These are phyloP conservation scores for Arabidopsis arenosa DNA, from an alignment of 345 rosid species.

Conservation along the genomic window DNA sequence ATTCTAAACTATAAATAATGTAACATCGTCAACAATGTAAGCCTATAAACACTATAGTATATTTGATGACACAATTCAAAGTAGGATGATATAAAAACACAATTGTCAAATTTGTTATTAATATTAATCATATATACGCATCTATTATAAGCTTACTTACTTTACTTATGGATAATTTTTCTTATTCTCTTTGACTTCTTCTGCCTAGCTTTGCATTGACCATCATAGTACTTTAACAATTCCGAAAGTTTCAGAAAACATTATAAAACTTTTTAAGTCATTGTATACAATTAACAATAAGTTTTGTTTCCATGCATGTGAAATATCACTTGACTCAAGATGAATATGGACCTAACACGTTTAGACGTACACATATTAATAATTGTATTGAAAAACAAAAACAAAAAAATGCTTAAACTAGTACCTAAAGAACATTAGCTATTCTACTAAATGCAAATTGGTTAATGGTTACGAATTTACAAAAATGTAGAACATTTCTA, in stretches of 20 bases:
- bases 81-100: neutral
- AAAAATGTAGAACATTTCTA: no score
- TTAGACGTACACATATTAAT: neutral
- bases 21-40: neutral
- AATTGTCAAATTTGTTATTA: neutral
- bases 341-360: neutral
- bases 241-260: neutral
- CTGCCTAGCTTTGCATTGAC: constrained; percentile 4
- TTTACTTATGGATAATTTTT: neutral
- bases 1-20: neutral
- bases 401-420: neutral
- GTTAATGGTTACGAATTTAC: neutral
- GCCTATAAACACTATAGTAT: neutral
- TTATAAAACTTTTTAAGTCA: neutral
- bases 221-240: neutral
- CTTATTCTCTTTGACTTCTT: neutral
- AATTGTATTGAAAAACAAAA: neutral
- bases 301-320: neutral
- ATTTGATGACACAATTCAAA: neutral
- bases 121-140: neutral
- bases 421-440: neutral
- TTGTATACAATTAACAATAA: neutral
- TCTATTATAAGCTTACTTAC: neutral
- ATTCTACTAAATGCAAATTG: neutral
- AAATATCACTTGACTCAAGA: neutral